phyloP scores from a whole-genome alignment of 805 yeast genomes.

The Yamadazyma tumulicola region DNA sequence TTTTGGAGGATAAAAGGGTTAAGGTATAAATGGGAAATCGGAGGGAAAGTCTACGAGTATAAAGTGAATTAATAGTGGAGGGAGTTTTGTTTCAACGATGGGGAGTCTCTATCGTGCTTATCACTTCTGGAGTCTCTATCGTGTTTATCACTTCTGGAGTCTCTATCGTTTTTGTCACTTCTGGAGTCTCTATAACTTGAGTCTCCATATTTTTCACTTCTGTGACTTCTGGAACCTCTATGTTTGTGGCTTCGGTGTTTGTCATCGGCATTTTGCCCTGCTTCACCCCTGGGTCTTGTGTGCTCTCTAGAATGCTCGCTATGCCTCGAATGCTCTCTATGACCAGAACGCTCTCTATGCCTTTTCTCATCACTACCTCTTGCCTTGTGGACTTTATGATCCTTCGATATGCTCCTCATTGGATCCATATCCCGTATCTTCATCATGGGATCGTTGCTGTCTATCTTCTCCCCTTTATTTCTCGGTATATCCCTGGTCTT shows the following conservation, averaged over 20 bases:
- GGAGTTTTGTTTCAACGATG: not conserved
- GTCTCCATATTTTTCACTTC: not conserved
- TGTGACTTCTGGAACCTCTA: not conserved
- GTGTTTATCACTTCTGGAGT: not conserved
- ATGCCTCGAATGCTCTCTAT: conserved; percentile 1
- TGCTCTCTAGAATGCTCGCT: too few relatives aligned
- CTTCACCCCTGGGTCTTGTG: too few relatives aligned
- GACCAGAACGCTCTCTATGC: conserved; percentile 1
- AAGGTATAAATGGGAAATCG: conserved; percentile 25
- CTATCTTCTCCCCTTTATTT: conserved; percentile 8
- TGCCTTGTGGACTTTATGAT: not conserved
- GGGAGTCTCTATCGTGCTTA: conserved; percentile 1
- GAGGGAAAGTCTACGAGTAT: conserved; percentile 9
- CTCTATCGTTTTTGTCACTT: conserved; percentile 2
- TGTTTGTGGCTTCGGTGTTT: not conserved
- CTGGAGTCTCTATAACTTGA: conserved; percentile 1
- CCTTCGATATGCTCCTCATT: not conserved
- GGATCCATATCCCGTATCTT: not conserved
- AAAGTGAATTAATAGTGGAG: not conserved
- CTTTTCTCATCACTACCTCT: conserved; percentile 1
- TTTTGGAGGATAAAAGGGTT: conserved; percentile 14
- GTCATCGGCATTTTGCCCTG: too few relatives aligned
- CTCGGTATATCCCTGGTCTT: too few relatives aligned
- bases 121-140: conserved; percentile 1
- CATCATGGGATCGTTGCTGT: not conserved